These are phyloP conservation scores for Mycena indigotica DNA, from an alignment of 768 basidiomycete species.

Conservation along the genomic window DNA sequence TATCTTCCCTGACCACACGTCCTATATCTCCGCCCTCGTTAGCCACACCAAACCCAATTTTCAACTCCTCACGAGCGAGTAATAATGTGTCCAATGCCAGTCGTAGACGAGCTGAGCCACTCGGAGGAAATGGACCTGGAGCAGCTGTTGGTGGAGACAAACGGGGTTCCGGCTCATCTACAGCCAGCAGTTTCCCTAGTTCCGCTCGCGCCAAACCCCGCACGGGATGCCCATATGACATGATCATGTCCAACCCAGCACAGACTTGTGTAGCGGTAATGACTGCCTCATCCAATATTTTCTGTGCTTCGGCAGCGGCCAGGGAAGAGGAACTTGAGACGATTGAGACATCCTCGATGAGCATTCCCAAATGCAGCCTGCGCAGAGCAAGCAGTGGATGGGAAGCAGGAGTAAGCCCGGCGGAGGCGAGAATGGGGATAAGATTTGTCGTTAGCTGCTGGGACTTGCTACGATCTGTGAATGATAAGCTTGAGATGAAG, in stretches of 20 bases:
- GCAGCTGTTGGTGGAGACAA: constrained; percentile 1
- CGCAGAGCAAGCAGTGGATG: constrained; percentile 79
- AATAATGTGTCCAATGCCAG: constrained; percentile 67
- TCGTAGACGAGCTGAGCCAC: constrained; percentile 61
- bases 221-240: constrained; percentile 73
- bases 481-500: constrained; percentile 4
- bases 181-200: constrained; percentile 77
- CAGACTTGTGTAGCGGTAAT: constrained; percentile 55
- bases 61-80: constrained; percentile 59
- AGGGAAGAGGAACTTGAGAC: constrained; percentile 13
- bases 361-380: constrained; percentile 71
- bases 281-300: constrained; percentile 63
- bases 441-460: constrained; percentile 64
- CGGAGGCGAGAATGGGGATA: constrained; percentile 62
- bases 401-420: constrained; percentile 61
- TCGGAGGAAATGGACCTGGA: constrained; percentile 57
- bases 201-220: constrained; percentile 76
- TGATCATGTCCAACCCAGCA: constrained; percentile 54
- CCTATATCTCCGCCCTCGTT: constrained; percentile 78
- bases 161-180: constrained; percentile 66
- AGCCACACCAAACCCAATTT: constrained; percentile 69
- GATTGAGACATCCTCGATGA: constrained; percentile 52
- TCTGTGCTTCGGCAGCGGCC: constrained; percentile 36
- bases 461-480: constrained; percentile 59
- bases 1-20: constrained; percentile 55